Evolutionary conservation across 495 filamentous ascomycete species (phyloP).

Genomic region (Diplogelasinospora grovesii): DNA sequence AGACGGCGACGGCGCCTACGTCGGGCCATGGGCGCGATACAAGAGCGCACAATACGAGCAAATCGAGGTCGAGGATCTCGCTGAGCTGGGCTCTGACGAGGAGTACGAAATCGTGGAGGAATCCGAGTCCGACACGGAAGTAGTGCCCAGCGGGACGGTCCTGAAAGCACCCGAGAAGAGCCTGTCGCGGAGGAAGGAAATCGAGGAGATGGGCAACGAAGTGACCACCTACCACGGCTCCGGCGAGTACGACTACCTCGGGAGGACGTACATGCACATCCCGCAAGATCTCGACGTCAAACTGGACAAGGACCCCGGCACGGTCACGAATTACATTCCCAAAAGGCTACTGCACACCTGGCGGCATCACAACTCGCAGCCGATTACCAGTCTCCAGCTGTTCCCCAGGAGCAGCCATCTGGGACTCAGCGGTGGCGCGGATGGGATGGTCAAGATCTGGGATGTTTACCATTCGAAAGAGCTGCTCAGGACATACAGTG

Average conservation of each 20-base stretch:
- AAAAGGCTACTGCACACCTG: conserved; percentile 90
- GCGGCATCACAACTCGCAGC: conserved; percentile 70
- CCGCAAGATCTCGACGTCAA: conserved; percentile 94
- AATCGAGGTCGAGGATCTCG: conserved; percentile 46
- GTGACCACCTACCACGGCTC: conserved; percentile 82
- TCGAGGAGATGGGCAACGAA: conserved; percentile 57
- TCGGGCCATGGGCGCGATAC: conserved; percentile 92
- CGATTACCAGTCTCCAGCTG: conserved; percentile 81
- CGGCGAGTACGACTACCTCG: conserved; percentile 83
- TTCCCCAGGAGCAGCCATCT: conserved; percentile 84
- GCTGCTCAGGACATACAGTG: conserved; percentile 80
- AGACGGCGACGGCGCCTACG: conserved; percentile 78
- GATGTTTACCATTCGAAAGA: conserved; percentile 87
- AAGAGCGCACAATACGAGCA: conserved; percentile 56
- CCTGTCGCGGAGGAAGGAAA: conserved; percentile 49
- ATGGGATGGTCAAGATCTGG: conserved; percentile 88
- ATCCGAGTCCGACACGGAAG: conserved; percentile 49
- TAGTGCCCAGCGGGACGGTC: conserved; percentile 46
- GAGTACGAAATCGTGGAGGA: conserved; percentile 68
- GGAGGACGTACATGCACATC: conserved; percentile 89
- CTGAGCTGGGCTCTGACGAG: conserved; percentile 67
- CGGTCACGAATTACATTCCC: conserved; percentile 79
- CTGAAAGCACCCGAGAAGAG: conserved; percentile 49
- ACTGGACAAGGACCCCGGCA: conserved; percentile 71
- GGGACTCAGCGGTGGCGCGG: conserved; percentile 76